A percentile compares a stretch with the other conserved stretches of the same genome.
These are phyloP conservation scores for Knufia petricola DNA, from an alignment of 2,329 filamentous ascomycete genomes.

Conservation along the genomic window DNA sequence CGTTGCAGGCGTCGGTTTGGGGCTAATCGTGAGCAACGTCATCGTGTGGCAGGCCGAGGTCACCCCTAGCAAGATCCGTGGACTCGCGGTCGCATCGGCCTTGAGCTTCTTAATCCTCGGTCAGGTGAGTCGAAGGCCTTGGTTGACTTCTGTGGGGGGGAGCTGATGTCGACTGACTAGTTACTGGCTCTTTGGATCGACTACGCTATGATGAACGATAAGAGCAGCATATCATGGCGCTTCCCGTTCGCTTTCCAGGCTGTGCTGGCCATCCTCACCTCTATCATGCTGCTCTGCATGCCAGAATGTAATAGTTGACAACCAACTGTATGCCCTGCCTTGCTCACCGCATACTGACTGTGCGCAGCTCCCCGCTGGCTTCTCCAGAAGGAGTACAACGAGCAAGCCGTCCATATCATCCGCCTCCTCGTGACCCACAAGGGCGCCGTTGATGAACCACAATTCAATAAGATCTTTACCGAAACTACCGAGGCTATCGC, in stretches of 20 bases:
- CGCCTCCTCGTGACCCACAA: no score
- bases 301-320: constrained; percentile 32
- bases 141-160: constrained; percentile 13
- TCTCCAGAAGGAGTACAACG: no score
- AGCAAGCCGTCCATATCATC: no score
- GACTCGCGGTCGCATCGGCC: constrained; percentile 16
- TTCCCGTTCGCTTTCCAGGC: constrained; percentile 42
- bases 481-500: no score
- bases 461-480: no score
- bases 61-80: constrained; percentile 13
- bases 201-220: background rate
- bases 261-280: constrained; percentile 33
- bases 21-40: constrained; percentile 13
- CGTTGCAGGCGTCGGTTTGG: constrained; percentile 7
- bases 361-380: constrained; percentile 35
- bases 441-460: no score
- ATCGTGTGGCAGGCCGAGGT: constrained; percentile 13
- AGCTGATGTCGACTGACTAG: no score
- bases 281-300: constrained; percentile 28
- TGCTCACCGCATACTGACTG: background rate
- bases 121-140: constrained; percentile 23
- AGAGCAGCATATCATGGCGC: constrained; percentile 24
- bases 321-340: background rate
- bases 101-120: constrained; percentile 21
- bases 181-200: constrained; percentile 15